Conservation (phyloP, 352 stramenopile species). For the Globisporangium cederbergense region DNA sequence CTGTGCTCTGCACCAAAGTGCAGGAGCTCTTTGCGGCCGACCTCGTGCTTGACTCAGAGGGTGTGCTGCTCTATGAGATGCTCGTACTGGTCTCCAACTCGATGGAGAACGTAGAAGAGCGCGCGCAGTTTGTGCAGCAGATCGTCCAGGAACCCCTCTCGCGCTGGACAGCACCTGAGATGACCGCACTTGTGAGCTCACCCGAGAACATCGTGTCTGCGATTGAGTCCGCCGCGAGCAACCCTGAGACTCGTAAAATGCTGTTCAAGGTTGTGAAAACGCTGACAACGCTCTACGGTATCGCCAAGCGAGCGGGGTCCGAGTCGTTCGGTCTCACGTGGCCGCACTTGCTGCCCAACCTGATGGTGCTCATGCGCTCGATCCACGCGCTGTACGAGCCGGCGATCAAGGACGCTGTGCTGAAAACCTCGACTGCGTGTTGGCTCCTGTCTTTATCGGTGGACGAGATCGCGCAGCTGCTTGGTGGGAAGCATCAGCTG, state of each 20-base stretch:
- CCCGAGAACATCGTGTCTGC: conserved; percentile 50
- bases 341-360: conserved; percentile 69
- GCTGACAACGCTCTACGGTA: conserved; percentile 75
- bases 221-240: conserved; percentile 36
- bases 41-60: conserved; percentile 71
- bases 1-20: conserved; percentile 62
- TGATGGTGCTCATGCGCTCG: conserved; percentile 52
- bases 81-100: conserved; percentile 79
- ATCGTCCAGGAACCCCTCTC: conserved; percentile 67
- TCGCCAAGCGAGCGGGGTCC: conserved; percentile 52
- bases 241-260: conserved; percentile 41
- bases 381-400: conserved; percentile 57
- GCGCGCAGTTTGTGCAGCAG: conserved; percentile 62
- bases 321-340: conserved; percentile 52
- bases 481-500: conserved; percentile 70
- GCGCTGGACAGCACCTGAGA: conserved; percentile 62
- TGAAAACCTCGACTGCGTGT: conserved; percentile 55
- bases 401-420: conserved; percentile 42
- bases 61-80: conserved; percentile 81
- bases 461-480: conserved; percentile 70
- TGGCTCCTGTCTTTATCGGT: conserved; percentile 70
- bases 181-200: conserved; percentile 56
- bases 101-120: conserved; percentile 59
- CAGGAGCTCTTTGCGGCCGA: conserved; percentile 69
- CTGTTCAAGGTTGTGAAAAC: conserved; percentile 66